Percentiles rank a stretch among this genome's conserved stretches.
phyloP scores from a whole-genome alignment of 192 early-diverging fungal species.

The Linnemannia schmuckeri region DNA sequence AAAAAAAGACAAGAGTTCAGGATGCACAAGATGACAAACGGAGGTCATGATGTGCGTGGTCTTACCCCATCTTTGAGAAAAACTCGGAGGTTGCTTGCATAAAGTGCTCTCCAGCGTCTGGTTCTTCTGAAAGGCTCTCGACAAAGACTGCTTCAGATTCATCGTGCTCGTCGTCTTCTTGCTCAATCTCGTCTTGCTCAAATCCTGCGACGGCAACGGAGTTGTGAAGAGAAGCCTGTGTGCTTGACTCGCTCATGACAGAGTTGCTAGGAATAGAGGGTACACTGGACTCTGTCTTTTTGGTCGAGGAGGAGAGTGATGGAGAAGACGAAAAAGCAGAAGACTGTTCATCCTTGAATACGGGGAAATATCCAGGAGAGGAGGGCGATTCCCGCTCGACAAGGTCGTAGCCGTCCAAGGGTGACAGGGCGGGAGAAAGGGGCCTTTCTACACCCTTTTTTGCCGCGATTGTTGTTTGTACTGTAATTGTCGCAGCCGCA shows the following conservation, averaged over 20 bases:
- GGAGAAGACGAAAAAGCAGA: not conserved
- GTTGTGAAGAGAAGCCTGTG: slow-evolving; percentile 1
- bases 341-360: not conserved
- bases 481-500: too few species aligned
- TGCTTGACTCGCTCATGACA: not conserved
- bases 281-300: not conserved
- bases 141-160: slow-evolving; percentile 6
- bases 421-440: not conserved
- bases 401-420: slow-evolving; percentile 17
- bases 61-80: slow-evolving; percentile 57
- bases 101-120: slow-evolving; percentile 51
- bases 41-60: not conserved
- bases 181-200: slow-evolving; percentile 19
- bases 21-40: not conserved
- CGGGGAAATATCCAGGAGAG: not conserved
- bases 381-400: slow-evolving; percentile 11
- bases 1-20: too few species aligned
- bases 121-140: slow-evolving; percentile 35
- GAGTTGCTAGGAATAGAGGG: not conserved
- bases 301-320: not conserved
- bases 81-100: slow-evolving; percentile 56
- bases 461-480: not conserved
- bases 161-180: slow-evolving; percentile 10
- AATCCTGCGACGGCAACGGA: not conserved
- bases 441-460: not conserved